Base-by-base conservation (phyloP, 2,329 filamentous ascomycete genomes). In the Alternaria arborescens region DNA sequence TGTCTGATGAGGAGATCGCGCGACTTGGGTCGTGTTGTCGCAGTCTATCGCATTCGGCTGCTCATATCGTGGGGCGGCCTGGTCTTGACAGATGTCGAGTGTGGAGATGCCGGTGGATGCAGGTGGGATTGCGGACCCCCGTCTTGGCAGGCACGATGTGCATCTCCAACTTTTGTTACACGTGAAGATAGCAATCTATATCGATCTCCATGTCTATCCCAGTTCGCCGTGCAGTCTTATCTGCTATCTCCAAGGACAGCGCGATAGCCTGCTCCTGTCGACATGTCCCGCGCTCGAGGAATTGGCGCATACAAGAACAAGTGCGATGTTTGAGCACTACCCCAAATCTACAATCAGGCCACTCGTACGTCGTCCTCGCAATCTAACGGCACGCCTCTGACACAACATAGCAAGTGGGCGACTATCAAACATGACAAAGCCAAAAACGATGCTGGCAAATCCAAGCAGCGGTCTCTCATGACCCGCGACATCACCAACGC, bases 381-480 rank as follows among this genome's bases (percentile, higher is more conserved):
- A 18, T 11, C 8, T 20, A 50, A 26, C 16, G 3, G 8, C 46
- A 36, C 32, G n/a, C 1, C 0, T 22, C 22, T 42, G 26, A 46
- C 48, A 41, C n/a, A 55, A 26, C 5, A 20, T 22, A 97, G 90
- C 79, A 91, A 93, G 77, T 99, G 95, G 95, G 93, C 93, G 59
- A 97, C 95, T 74, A 98, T 97, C 81, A 92, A 90, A 75, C 95
- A 98, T 79, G 93, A 95, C 78, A 99, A 99, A 80, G 93, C 90
- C 52, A 92, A 90, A 63, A 91, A 89, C 59, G 95, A 99, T 78
- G 86, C 85, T 60, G 89, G 89, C 70, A 97, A 94, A 80, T 92
- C 88, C 79, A 86, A 85, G 43, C 85, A 89, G 69, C 89, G 93
- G 30, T 87, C 85, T 47, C 78, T 84, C 44, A 86, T 96, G 70